Evolutionary conservation across 2,329 filamentous ascomycete genomes (phyloP), one percentile per base, ranked within the genome.

Genomic region (Colletotrichum spinosum): DNA sequence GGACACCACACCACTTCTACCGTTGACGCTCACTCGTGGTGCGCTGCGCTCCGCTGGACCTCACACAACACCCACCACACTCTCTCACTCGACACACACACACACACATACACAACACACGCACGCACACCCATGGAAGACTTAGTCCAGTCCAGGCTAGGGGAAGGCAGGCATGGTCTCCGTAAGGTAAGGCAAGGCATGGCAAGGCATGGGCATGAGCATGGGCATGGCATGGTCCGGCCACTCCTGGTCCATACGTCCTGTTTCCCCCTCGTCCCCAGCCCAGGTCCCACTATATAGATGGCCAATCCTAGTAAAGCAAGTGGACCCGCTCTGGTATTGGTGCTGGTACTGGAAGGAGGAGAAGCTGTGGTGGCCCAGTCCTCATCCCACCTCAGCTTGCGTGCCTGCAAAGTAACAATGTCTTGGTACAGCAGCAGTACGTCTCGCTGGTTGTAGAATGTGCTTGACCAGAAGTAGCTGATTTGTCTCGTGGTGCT

Each of bases 201-300:
- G 62, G 52, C 58, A 62, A 41, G 62, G 58, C 62, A 51, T 46
- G 60, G 25, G 25, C 25, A 25, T 25, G 25, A 25, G 58, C 53
- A 55, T 58, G 48, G 25, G 58, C 35, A 59, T 65, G 56, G 56
- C 58, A 62, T 65, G 62, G 62, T 49, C 63, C 63, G 63, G 53
- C 63, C 63, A 66, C 63, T 63, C 59, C 56, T 49, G 53, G 56
- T 60, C 56, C 49, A 35, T 50, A 35, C 44, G 34, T 49, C 55
- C 48, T 25, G 25, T 25, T 25, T 61, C 41, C 48, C 58, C 62
- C 44, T 45, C 53, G 51, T 62, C 58, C 45, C 34, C 59, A 37
- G 35, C 48, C 60, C 37, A 15, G 13, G 39, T 41, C 39, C 41
- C 41, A 45, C 33, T 11, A 41, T 45, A 17, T 35, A 46, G 39